These are phyloP conservation scores for Sechiopsis laciniata DNA, from an alignment of 306 rosid genomes.

Conservation along the genomic window DNA sequence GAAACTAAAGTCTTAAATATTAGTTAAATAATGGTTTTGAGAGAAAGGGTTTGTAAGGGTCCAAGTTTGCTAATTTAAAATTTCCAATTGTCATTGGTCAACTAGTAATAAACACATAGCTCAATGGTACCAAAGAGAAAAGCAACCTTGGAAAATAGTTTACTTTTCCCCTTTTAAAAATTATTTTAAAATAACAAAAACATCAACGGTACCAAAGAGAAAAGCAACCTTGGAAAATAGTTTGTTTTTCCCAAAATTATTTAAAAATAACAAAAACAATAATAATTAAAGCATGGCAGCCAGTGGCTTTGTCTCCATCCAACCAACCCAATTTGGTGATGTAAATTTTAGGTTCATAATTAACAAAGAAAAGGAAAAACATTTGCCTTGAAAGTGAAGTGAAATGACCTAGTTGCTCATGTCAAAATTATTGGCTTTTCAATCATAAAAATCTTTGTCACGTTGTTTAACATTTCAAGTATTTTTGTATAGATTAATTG, in stretches of 20 bases:
- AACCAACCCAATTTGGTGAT: not conserved
- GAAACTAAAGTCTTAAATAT: not conserved
- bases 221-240: not conserved
- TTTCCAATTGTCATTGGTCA: conserved; percentile 1
- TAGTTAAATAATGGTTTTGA: not conserved
- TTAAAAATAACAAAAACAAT: not conserved
- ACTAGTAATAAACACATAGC: not conserved
- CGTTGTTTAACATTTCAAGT: not conserved
- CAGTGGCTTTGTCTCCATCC: conserved; percentile 13
- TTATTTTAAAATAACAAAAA: not conserved
- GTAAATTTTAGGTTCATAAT: not conserved
- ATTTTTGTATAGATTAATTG: not conserved
- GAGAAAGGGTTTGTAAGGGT: not conserved
- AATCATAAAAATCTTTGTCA: not conserved
- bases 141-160: not conserved
- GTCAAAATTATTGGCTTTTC: not conserved
- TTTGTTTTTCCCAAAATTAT: not conserved
- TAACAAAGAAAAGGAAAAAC: not conserved
- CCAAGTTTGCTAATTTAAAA: conserved; percentile 7
- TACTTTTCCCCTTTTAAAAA: not conserved
- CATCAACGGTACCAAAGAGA: too few relatives aligned
- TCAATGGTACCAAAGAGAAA: not conserved
- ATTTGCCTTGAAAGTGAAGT: not conserved
- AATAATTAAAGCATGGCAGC: not conserved
- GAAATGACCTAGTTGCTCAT: not conserved